Evolutionary conservation across 257 asterid genomes (phyloP).

Genomic region (Scutellaria barbata): DNA sequence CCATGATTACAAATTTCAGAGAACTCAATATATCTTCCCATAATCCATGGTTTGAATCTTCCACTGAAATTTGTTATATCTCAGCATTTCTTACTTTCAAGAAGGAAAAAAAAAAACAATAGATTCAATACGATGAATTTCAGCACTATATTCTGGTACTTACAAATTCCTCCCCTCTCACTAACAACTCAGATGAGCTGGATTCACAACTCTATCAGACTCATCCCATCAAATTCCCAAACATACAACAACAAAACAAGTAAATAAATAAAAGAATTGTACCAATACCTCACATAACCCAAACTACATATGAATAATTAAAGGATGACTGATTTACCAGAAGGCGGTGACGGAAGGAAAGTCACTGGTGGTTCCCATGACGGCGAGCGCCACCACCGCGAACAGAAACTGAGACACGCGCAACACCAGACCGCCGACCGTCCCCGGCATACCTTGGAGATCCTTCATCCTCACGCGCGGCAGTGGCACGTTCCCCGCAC

Average conservation of each 20-base stretch:
- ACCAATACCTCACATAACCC: background rate
- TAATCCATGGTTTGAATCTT: background rate
- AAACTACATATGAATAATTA: slow-evolving; percentile 4
- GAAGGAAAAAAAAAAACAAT: background rate
- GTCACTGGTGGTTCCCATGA: slow-evolving; percentile 92
- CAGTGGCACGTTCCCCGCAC: slow-evolving; percentile 64
- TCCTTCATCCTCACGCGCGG: slow-evolving; percentile 95
- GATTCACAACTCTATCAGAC: slow-evolving; percentile 12
- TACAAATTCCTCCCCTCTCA: background rate
- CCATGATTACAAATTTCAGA: background rate
- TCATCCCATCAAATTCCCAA: slow-evolving; percentile 4
- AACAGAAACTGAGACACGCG: slow-evolving; percentile 74
- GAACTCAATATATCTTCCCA: slow-evolving; percentile 2
- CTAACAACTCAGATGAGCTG: slow-evolving; percentile 20
- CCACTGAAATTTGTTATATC: background rate
- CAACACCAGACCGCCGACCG: slow-evolving; percentile 79
- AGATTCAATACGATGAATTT: slow-evolving; percentile 11
- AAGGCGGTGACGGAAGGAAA: slow-evolving; percentile 99
- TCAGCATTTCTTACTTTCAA: background rate
- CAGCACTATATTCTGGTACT: slow-evolving; percentile 18
- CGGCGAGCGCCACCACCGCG: slow-evolving; percentile 75
- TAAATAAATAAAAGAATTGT: background rate
- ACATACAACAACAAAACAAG: background rate
- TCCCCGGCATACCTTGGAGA: slow-evolving; percentile 97
- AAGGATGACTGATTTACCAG: slow-evolving; percentile 56